phyloP scores from a whole-genome alignment of 768 basidiomycete genomes.

The Guyanaporus albipodus region DNA sequence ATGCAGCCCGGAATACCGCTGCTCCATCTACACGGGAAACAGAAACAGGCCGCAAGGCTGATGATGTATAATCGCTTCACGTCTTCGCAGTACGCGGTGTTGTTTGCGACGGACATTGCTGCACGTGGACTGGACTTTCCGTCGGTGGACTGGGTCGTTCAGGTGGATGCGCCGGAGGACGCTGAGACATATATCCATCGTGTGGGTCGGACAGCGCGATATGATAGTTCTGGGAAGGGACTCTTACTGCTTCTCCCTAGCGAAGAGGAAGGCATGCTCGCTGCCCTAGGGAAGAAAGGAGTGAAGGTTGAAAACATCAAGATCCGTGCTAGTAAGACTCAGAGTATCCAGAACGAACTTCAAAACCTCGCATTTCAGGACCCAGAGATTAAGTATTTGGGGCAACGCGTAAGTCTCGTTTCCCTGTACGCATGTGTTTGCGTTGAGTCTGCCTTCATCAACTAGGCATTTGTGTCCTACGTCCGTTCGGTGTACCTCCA shows the following conservation, averaged over 20 bases:
- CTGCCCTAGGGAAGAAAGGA: conserved; percentile 65
- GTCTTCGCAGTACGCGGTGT: conserved; percentile 71
- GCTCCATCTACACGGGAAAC: conserved; percentile 94
- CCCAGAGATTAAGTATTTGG: conserved; percentile 95
- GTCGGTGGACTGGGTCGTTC: conserved; percentile 93
- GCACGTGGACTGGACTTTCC: conserved; percentile 97
- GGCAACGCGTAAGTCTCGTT: conserved; percentile 66
- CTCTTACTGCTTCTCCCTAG: conserved; percentile 81
- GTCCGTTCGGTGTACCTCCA: conserved; percentile 89
- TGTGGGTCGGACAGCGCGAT: conserved; percentile 92
- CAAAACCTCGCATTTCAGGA: conserved; percentile 94
- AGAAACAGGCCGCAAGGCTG: conserved; percentile 88
- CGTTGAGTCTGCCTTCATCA: not conserved
- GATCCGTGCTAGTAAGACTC: conserved; percentile 82
- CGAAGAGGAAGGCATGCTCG: conserved; percentile 89
- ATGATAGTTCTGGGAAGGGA: conserved; percentile 85
- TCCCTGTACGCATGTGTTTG: not conserved
- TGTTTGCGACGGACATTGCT: conserved; percentile 95
- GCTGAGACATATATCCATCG: conserved; percentile 97
- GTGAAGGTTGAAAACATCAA: conserved; percentile 78
- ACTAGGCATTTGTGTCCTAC: conserved; percentile 92
- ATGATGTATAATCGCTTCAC: conserved; percentile 84
- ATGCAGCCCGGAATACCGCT: conserved; percentile 93
- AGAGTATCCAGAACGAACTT: conserved; percentile 79
- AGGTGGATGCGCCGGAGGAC: conserved; percentile 95